Percentiles rank a stretch among this genome's conserved stretches.
Evolutionary conservation across 2,329 filamentous ascomycete species (phyloP).

Genomic region (Tolypocladium amazonense): DNA sequence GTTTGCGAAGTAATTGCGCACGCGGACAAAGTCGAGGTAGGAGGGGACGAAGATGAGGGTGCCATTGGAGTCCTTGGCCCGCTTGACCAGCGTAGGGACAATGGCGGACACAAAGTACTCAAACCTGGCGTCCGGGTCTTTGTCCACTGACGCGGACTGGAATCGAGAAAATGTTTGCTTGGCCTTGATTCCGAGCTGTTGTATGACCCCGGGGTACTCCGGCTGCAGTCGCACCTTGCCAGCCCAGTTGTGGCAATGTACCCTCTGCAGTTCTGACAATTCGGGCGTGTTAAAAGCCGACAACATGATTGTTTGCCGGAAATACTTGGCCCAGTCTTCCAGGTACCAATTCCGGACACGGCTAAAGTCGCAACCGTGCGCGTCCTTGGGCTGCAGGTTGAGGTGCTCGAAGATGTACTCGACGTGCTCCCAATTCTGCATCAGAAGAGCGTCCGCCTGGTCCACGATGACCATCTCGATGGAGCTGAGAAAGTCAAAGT

Average conservation of each 20-base stretch:
- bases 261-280: slow-evolving; percentile 67
- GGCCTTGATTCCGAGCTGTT: slow-evolving; percentile 59
- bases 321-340: slow-evolving; percentile 69
- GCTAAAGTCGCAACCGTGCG: slow-evolving; percentile 88
- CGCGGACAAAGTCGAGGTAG: slow-evolving; percentile 88
- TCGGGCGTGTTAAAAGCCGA: slow-evolving; percentile 82
- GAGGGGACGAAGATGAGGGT: slow-evolving; percentile 84
- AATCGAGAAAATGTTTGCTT: slow-evolving; percentile 89
- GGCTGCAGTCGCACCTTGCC: slow-evolving; percentile 68
- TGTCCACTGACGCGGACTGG: slow-evolving; percentile 55
- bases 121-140: slow-evolving; percentile 82
- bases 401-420: slow-evolving; percentile 86
- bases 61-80: slow-evolving; percentile 52
- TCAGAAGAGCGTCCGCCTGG: slow-evolving; percentile 83
- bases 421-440: slow-evolving; percentile 98
- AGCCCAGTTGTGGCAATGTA: slow-evolving; percentile 67
- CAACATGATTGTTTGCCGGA: slow-evolving; percentile 78
- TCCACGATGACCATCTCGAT: slow-evolving; percentile 87
- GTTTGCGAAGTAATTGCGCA: slow-evolving; percentile 85
- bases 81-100: slow-evolving; percentile 62
- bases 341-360: slow-evolving; percentile 87
- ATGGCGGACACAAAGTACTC: slow-evolving; percentile 80
- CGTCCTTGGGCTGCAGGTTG: slow-evolving; percentile 79
- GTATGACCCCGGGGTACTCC: slow-evolving; percentile 60
- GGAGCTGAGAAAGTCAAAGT: slow-evolving; percentile 87